Evolutionary conservation across 805 yeast species (phyloP), one percentile per base, ranked within the genome.

Genomic region (Candida piceae): DNA sequence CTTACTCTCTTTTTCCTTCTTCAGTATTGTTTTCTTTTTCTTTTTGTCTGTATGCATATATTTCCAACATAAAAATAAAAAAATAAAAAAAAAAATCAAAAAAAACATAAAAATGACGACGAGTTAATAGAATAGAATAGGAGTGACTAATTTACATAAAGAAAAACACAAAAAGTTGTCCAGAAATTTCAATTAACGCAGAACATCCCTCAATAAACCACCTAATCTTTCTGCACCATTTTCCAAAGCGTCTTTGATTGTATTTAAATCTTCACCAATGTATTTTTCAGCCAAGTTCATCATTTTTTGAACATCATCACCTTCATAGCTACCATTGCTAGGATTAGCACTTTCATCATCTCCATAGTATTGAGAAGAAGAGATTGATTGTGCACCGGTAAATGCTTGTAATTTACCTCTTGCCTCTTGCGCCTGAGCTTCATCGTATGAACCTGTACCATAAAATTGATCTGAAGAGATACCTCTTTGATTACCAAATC

Each of bases 391-490:
- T 2, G 97, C 95, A 38, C 90, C 93, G 41, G 75, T 76, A 63
- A 85, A 93, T 4, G 81, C 66, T 58, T 81, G 87, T 38, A 93
- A 68, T 53, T 93, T 89, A n/a, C 74, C 56, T 45, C 73, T 72
- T 2, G 97, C 97, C 60, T 88, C 96, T 31, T 71, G 72, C 38
- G 82, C 82, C 27, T 85, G 84, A 2, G 69, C 70, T 46, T 84
- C 83, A 53, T 87, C 97, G 54, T 75, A 86, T 18, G 78, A 66
- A 29, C 89, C 90, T 54, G 95, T 80, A 15, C 96, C 96, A 61
- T 93, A 93, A 53, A 76, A 78, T 65, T 89, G 94, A 63, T 93
- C 97, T 2, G 97, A 89, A 0, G 97, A 93, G 45, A 93, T 93
- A 32, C 89, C 96, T 72, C 86, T 90, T 59, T 89, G 96, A 28